Conservation (phyloP, 768 basidiomycete species). For the Mycena polygramma region DNA sequence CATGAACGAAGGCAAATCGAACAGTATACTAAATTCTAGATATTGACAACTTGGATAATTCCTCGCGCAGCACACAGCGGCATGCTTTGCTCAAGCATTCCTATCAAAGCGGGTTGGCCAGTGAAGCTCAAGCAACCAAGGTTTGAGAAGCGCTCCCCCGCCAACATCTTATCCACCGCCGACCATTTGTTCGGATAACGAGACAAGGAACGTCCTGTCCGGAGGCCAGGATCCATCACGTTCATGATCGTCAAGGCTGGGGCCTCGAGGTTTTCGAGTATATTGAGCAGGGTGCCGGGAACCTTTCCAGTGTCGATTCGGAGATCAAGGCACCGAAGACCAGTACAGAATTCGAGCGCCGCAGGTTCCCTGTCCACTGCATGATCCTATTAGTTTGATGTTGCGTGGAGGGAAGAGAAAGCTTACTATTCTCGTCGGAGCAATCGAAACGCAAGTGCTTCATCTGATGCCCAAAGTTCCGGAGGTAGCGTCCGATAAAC, state of each 20-base stretch:
- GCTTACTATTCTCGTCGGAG: constrained; percentile 15
- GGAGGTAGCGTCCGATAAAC: constrained; percentile 8
- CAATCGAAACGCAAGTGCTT: constrained; percentile 3
- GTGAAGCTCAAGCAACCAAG: constrained; percentile 3
- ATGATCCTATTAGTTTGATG: background rate
- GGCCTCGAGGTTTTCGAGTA: background rate
- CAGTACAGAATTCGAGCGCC: constrained; percentile 6
- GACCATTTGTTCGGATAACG: constrained; percentile 1
- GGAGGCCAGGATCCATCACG: constrained; percentile 1
- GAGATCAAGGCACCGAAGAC: constrained; percentile 7
- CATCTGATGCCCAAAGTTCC: background rate
- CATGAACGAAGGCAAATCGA: no score
- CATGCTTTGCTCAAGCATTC: background rate
- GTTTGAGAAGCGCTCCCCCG: background rate
- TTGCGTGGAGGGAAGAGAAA: no score
- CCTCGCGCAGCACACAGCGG: constrained; percentile 21
- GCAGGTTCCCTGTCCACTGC: constrained; percentile 7
- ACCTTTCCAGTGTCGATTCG: constrained; percentile 3
- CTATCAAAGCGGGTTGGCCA: background rate
- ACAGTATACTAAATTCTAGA: no score
- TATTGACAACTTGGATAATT: background rate
- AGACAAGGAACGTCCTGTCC: background rate
- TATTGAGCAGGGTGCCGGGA: background rate
- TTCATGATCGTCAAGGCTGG: background rate
- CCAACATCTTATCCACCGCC: constrained; percentile 5